phyloP scores from a whole-genome alignment of 768 basidiomycete genomes.

The Boletus insuetus region DNA sequence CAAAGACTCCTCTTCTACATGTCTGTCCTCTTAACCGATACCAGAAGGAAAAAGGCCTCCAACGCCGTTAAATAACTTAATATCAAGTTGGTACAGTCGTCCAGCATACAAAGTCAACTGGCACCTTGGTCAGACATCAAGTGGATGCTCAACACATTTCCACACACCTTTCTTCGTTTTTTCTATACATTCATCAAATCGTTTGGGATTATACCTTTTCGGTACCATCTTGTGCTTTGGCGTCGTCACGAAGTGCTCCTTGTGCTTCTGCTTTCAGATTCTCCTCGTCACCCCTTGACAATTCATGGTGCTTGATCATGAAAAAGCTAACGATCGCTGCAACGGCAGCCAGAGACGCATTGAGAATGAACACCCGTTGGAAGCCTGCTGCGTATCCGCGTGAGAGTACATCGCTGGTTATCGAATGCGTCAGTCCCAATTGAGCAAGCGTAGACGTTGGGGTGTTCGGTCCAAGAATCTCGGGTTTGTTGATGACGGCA shows the following conservation, averaged over 20 bases:
- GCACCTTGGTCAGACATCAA: too few relatives aligned
- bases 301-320: slow-evolving; percentile 60
- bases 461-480: slow-evolving; percentile 29
- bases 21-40: neutral
- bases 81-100: neutral
- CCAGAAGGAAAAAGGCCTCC: too few relatives aligned
- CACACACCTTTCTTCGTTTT: neutral
- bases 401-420: slow-evolving; percentile 42
- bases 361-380: slow-evolving; percentile 55
- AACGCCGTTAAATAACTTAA: neutral
- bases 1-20: neutral
- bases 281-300: slow-evolving; percentile 56
- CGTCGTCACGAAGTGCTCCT: neutral
- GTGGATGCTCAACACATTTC: too few relatives aligned
- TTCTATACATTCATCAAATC: too few relatives aligned
- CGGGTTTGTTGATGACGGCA: slow-evolving; percentile 50
- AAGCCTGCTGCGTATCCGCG: slow-evolving; percentile 57
- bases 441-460: slow-evolving; percentile 30
- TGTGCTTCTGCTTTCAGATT: slow-evolving; percentile 34
- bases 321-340: slow-evolving; percentile 53
- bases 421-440: slow-evolving; percentile 35
- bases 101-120: too few relatives aligned
- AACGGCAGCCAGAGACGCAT: slow-evolving; percentile 50
- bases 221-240: neutral
- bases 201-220: neutral